Base-by-base conservation (phyloP, 78 protist genomes). In the Anaeramoeba ignava region DNA sequence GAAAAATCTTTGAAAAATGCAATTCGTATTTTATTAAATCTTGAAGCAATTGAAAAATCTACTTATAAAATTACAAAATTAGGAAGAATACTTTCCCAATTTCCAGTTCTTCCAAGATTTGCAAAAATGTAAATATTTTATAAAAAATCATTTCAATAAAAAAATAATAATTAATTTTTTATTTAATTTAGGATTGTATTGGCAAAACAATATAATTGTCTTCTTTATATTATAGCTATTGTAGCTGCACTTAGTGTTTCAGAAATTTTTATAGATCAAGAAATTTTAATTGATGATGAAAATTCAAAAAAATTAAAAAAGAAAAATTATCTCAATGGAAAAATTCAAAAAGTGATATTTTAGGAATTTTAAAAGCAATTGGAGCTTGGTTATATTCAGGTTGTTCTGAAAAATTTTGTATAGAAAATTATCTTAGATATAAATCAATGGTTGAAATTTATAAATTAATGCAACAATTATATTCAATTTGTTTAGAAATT, bases 61-160 rank as follows among this genome's bases (percentile, higher is more conserved):
- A n/a, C 83, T n/a, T 12, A 78, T 67, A 82, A 34, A 82, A 78
- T 78, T 31, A 36, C 3, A n/a, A 40, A 82, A 67, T 78, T 78
- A 38, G 36, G 54, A n/a, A 33, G 84, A 34, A 39, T 40, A 2
- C 82, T 96, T 84, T 83, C 93, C 0, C 38, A 38, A 38, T 91
- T 90, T 38, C 96, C 95, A n/a, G 86, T 95, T 0, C 33, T 83
- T 0, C 95, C 96, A 79, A 91, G 96, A 79, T 92, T 41, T 73
- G 91, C 93, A 40, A 93, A 92, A 79, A 94, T 96, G 94, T 73
- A 81, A 12, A 34, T 91, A 31, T 40, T 31, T 39, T 86, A n/a
- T n/a, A n/a, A n/a, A n/a, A n/a, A n/a, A n/a, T n/a, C n/a, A n/a
- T n/a, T n/a, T n/a, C n/a, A n/a, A n/a, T n/a, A n/a, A n/a, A n/a